phyloP scores from a whole-genome alignment of 257 asterid genomes.

The Primulina tabacum region DNA sequence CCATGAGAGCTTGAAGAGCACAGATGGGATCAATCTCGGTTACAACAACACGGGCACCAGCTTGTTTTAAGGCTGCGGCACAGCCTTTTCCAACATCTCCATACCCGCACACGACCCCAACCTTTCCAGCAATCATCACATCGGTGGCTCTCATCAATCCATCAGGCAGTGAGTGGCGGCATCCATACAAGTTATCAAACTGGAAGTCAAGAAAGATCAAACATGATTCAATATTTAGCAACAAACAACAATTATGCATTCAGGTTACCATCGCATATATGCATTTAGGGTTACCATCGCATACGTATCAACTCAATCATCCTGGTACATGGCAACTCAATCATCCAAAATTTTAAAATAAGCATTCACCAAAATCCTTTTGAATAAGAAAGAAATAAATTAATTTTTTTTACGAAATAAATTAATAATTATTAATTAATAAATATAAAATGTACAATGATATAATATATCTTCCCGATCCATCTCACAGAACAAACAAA shows the following conservation, averaged over 20 bases:
- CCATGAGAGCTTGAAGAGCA: neutral
- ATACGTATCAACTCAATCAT: too few relatives aligned
- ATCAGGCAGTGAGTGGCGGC: conserved; percentile 1
- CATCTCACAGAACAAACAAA: too few relatives aligned
- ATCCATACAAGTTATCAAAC: conserved; percentile 57
- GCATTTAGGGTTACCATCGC: too few relatives aligned
- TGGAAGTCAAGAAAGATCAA: neutral
- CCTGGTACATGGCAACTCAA: too few relatives aligned
- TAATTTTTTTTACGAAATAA: too few relatives aligned
- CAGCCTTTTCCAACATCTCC: neutral
- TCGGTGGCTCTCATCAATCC: neutral
- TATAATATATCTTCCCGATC: too few relatives aligned
- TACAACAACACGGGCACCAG: neutral
- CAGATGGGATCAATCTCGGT: neutral
- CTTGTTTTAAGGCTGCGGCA: neutral
- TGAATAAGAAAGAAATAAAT: neutral
- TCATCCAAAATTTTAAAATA: too few relatives aligned
- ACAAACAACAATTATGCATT: too few relatives aligned
- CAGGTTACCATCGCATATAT: too few relatives aligned
- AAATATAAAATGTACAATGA: too few relatives aligned
- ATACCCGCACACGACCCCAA: neutral
- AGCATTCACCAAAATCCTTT: too few relatives aligned
- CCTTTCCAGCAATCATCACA: neutral
- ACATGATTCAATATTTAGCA: neutral
- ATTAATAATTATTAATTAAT: too few relatives aligned